Conservation (phyloP, 805 yeast species). For the Hanseniaspora meyeri region DNA sequence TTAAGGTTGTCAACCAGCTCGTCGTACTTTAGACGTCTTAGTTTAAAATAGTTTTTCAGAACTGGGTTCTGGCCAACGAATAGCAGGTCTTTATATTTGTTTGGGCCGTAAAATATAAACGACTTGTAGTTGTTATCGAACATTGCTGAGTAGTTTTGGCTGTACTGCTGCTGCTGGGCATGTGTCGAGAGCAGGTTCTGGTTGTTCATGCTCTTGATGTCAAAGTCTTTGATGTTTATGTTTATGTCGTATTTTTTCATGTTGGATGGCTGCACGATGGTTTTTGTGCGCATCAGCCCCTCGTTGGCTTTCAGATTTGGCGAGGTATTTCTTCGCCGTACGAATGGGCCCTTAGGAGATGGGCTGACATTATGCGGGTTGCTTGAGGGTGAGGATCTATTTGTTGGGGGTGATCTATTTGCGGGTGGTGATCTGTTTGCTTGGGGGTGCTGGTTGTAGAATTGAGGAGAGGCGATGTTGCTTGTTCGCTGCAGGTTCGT, state of each 20-base stretch:
- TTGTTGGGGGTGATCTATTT: not conserved
- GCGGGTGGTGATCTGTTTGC: not conserved
- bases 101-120: constrained; percentile 4
- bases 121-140: not conserved
- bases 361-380: not conserved
- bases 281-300: not conserved
- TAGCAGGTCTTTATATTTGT: not conserved
- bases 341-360: not conserved
- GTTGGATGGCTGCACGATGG: not conserved
- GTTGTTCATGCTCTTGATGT: not conserved
- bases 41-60: constrained; percentile 5
- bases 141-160: not conserved
- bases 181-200: not conserved
- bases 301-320: not conserved
- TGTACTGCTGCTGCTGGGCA: constrained; percentile 9
- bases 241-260: constrained; percentile 4
- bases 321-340: not conserved
- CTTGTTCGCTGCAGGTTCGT: not conserved
- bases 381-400: not conserved
- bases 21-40: constrained; percentile 8
- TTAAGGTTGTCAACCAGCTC: not conserved
- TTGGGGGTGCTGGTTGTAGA: not conserved
- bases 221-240: constrained; percentile 1
- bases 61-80: constrained; percentile 10
- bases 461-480: not conserved